Evolutionary conservation across 208 protist species (phyloP).

Genomic region (Acanthamoeba lenticulata): DNA sequence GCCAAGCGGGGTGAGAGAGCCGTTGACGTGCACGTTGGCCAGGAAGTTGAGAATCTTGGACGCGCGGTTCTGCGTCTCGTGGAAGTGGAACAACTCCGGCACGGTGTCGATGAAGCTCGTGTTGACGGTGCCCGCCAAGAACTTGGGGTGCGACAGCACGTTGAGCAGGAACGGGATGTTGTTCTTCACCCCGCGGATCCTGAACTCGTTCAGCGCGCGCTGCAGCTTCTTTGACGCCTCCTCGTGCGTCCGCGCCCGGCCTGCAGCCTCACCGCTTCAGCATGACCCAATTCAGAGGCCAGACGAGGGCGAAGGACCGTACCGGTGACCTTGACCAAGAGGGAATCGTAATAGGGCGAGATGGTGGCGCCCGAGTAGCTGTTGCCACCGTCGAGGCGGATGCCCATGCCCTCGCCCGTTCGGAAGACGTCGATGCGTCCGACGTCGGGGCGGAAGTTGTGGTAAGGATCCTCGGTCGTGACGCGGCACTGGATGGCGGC

Average conservation of each 20-base stretch:
- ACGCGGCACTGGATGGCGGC: slow-evolving; percentile 84
- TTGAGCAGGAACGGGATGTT: slow-evolving; percentile 88
- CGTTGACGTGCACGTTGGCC: slow-evolving; percentile 70
- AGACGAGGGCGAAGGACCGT: not conserved
- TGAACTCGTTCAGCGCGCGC: slow-evolving; percentile 82
- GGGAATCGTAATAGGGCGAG: slow-evolving; percentile 87
- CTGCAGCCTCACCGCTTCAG: not conserved
- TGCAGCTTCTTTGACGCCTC: slow-evolving; percentile 73
- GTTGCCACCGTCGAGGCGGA: slow-evolving; percentile 85
- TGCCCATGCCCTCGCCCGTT: slow-evolving; percentile 84
- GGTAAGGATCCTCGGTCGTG: slow-evolving; percentile 84
- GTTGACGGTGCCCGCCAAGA: slow-evolving; percentile 75
- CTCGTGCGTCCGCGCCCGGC: slow-evolving; percentile 69
- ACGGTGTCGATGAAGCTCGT: slow-evolving; percentile 85
- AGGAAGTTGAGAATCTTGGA: slow-evolving; percentile 67
- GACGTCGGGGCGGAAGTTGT: slow-evolving; percentile 83
- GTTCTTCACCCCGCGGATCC: slow-evolving; percentile 84
- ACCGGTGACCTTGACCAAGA: slow-evolving; percentile 86
- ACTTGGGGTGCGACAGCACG: slow-evolving; percentile 81
- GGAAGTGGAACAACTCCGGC: slow-evolving; percentile 46
- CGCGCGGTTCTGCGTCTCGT: slow-evolving; percentile 60
- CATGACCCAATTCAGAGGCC: not conserved
- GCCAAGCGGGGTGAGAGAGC: slow-evolving; percentile 36
- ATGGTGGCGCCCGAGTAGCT: slow-evolving; percentile 81
- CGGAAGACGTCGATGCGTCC: slow-evolving; percentile 77